Conservation (phyloP, 2,329 filamentous ascomycete genomes). For the Cladophialophora bantiana region DNA sequence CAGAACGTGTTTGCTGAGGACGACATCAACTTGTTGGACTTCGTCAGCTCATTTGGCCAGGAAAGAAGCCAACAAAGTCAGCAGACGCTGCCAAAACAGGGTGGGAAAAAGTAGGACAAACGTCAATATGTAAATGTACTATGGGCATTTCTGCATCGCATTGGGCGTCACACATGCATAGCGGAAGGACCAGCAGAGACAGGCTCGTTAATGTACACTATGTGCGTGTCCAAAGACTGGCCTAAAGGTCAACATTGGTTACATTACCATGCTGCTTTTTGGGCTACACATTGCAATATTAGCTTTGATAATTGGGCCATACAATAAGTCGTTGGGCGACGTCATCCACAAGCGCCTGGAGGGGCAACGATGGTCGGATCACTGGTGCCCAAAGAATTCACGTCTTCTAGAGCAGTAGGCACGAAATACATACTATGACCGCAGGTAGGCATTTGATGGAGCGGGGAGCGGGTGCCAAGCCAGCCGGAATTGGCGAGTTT, state of each 20-base stretch:
- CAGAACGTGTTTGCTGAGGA: constrained; percentile 56
- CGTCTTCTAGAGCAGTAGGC: too few relatives aligned
- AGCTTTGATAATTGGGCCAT: not conserved
- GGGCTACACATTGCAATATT: not conserved
- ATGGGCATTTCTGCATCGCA: constrained; percentile 2
- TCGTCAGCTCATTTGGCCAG: constrained; percentile 61
- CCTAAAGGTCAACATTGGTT: not conserved
- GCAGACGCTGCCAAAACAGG: constrained; percentile 43
- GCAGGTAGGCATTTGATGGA: too few relatives aligned
- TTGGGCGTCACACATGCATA: not conserved
- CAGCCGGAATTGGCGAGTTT: constrained; percentile 1
- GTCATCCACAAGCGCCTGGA: too few relatives aligned
- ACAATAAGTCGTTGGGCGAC: not conserved
- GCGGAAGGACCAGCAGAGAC: not conserved
- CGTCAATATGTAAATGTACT: not conserved
- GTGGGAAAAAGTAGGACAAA: constrained; percentile 33
- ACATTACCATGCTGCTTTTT: not conserved
- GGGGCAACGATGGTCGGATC: too few relatives aligned
- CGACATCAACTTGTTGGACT: constrained; percentile 64
- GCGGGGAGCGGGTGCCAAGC: too few relatives aligned
- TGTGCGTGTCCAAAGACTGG: not conserved
- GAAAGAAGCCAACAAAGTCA: constrained; percentile 41
- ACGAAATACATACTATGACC: too few relatives aligned
- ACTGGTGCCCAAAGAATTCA: too few relatives aligned
- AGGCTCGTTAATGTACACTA: not conserved